These are phyloP conservation scores for Quercus glauca DNA, from an alignment of 306 rosid species.

Conservation along the genomic window DNA sequence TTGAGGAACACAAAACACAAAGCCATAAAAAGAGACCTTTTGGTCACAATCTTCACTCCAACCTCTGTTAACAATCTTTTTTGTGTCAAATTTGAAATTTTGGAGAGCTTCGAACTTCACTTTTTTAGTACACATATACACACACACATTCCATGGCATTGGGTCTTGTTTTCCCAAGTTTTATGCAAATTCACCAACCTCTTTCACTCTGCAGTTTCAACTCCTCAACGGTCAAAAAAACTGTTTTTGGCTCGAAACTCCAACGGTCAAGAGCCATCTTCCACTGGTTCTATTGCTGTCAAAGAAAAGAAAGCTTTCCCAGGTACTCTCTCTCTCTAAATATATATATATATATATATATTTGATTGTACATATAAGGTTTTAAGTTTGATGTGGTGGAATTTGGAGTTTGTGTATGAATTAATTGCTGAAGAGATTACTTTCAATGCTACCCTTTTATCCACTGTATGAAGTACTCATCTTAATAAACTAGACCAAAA, in stretches of 20 bases:
- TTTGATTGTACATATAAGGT: background rate
- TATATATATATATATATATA: background rate
- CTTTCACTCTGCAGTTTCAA: background rate
- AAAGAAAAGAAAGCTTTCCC: slow-evolving; percentile 29
- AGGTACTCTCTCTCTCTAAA: slow-evolving; percentile 30
- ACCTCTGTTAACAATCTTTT: background rate
- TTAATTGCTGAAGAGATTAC: background rate
- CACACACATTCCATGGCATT: slow-evolving; percentile 14
- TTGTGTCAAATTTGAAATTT: background rate
- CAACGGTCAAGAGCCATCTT: slow-evolving; percentile 31
- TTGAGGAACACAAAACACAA: background rate
- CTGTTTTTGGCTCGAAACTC: slow-evolving; percentile 41
- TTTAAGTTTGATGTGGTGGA: background rate
- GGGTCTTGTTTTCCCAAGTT: slow-evolving; percentile 18
- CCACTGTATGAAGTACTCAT: background rate
- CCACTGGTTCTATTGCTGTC: slow-evolving; percentile 24
- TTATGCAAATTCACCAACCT: slow-evolving; percentile 17
- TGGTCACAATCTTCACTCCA: background rate
- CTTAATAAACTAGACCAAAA: background rate
- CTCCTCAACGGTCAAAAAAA: slow-evolving; percentile 18
- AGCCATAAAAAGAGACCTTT: background rate
- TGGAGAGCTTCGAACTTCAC: background rate
- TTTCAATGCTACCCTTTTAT: background rate
- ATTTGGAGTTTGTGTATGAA: background rate
- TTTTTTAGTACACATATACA: background rate